Conservation (phyloP, 352 stramenopile genomes). For the Phytophthora kernoviae region DNA sequence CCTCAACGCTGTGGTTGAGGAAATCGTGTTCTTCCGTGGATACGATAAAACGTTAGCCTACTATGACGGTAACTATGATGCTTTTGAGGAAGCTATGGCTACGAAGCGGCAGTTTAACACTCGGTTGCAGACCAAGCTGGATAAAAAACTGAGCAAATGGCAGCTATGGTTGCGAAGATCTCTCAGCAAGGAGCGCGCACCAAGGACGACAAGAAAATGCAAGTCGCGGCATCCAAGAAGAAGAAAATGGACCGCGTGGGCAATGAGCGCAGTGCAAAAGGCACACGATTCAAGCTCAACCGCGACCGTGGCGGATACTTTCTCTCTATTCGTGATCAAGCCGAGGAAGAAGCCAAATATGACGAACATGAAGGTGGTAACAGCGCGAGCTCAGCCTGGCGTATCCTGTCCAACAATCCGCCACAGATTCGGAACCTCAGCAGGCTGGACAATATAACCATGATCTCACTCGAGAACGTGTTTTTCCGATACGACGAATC, state of each 20-base stretch:
- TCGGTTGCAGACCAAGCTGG: conserved; percentile 50
- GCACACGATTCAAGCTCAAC: conserved; percentile 64
- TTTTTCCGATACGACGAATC: conserved; percentile 47
- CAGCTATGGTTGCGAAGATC: conserved; percentile 55
- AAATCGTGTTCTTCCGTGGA: conserved; percentile 61
- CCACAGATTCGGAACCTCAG: conserved; percentile 64
- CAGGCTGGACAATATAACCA: conserved; percentile 50
- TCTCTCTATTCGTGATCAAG: conserved; percentile 32
- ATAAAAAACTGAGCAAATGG: conserved; percentile 60
- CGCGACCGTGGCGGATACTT: conserved; percentile 54
- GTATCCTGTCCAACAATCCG: conserved; percentile 43
- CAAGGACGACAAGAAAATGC: conserved; percentile 70
- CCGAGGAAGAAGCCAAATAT: conserved; percentile 51
- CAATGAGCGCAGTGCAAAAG: conserved; percentile 55
- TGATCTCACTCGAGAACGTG: conserved; percentile 60
- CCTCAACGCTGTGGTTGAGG: conserved; percentile 89
- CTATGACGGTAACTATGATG: conserved; percentile 67
- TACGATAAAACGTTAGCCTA: conserved; percentile 65
- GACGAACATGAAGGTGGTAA: conserved; percentile 35
- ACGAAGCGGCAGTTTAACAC: conserved; percentile 55
- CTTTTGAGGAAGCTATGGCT: conserved; percentile 55
- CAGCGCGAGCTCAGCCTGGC: conserved; percentile 40
- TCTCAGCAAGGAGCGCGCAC: conserved; percentile 41
- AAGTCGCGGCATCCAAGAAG: conserved; percentile 65
- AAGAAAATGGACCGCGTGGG: conserved; percentile 74